These are phyloP conservation scores for Colletotrichum ledebouriae DNA, from an alignment of 2,329 filamentous ascomycete genomes.

Conservation along the genomic window DNA sequence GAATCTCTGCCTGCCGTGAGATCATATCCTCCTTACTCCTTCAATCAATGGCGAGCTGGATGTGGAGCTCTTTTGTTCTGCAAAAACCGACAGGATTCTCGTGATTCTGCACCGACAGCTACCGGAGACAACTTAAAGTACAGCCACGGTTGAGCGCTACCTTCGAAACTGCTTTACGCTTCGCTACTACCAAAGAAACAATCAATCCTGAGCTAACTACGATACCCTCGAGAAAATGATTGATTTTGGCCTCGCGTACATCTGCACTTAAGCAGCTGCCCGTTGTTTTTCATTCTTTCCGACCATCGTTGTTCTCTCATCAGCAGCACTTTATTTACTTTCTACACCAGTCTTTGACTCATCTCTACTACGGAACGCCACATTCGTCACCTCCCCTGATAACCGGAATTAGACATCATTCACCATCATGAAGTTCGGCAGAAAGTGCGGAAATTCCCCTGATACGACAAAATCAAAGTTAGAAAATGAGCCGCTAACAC, in stretches of 20 bases:
- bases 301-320: conserved; percentile 8
- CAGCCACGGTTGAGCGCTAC: neutral
- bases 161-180: neutral
- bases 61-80: conserved; percentile 40
- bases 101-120: conserved; percentile 29
- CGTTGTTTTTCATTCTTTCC: neutral
- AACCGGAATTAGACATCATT: conserved; percentile 51
- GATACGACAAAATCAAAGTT: neutral
- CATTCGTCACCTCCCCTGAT: conserved; percentile 27
- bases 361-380: conserved; percentile 23
- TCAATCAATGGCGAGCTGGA: conserved; percentile 39
- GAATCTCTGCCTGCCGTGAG: conserved; percentile 10
- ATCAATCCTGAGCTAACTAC: conserved; percentile 3
- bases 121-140: neutral
- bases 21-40: neutral
- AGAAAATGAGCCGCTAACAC: conserved; percentile 43
- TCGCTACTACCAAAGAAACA: conserved; percentile 9
- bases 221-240: conserved; percentile 28
- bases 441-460: conserved; percentile 59
- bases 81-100: conserved; percentile 40
- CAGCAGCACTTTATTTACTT: conserved; percentile 34
- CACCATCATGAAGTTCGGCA: conserved; percentile 74
- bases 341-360: neutral
- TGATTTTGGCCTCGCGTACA: conserved; percentile 15
- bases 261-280: conserved; percentile 34